A percentile compares a stretch with the other conserved stretches of the same genome.
Conservation (phyloP, 2,329 filamentous ascomycete genomes). For the Davidsoniella virescens region DNA sequence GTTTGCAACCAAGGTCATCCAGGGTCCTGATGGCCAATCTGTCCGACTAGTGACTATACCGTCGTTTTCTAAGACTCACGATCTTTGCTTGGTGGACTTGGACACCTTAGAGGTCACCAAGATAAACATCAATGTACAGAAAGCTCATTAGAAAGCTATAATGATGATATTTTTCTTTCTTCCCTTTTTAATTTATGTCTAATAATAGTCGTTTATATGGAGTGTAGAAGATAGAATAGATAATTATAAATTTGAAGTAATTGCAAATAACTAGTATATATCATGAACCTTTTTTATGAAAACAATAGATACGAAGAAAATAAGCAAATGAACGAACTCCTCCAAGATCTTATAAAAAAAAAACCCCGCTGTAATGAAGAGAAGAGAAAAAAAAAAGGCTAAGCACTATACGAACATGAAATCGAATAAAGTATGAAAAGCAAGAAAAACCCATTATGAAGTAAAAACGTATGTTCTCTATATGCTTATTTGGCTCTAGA, state of each 20-base stretch:
- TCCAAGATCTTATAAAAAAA: neutral
- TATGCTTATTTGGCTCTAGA: too few species aligned
- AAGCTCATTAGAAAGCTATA: slow-evolving; percentile 6
- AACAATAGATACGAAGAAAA: too few species aligned
- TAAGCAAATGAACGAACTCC: neutral
- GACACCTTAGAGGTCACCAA: slow-evolving; percentile 69
- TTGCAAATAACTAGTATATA: too few species aligned
- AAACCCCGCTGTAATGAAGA: neutral
- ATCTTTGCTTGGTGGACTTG: slow-evolving; percentile 68
- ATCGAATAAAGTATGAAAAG: neutral
- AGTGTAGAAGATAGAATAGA: neutral
- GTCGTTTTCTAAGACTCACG: slow-evolving; percentile 59
- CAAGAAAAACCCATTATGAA: too few species aligned
- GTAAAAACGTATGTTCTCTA: too few species aligned
- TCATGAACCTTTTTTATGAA: too few species aligned
- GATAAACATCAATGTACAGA: slow-evolving; percentile 36
- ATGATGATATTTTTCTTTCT: slow-evolving; percentile 3
- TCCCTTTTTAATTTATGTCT: slow-evolving; percentile 8
- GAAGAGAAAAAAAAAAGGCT: neutral
- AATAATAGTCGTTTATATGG: neutral
- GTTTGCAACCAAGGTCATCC: slow-evolving; percentile 56
- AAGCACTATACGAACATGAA: neutral
- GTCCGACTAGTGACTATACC: slow-evolving; percentile 74
- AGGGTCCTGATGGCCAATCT: slow-evolving; percentile 48
- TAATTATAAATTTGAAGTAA: too few species aligned